These are phyloP conservation scores for Nasturtium officinale DNA, from an alignment of 345 rosid species.

Conservation along the genomic window DNA sequence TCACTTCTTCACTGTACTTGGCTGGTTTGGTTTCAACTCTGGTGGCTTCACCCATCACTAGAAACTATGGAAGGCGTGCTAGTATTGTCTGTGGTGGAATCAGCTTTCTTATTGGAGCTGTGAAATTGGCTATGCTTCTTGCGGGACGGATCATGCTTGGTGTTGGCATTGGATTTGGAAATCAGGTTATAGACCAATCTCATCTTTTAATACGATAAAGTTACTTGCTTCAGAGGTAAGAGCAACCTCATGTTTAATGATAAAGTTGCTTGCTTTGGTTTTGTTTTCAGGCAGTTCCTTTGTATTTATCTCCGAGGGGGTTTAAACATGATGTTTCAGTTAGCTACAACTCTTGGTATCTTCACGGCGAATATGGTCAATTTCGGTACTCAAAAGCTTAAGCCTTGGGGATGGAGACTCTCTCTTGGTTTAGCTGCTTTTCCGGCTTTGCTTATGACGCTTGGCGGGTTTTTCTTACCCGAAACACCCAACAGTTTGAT, in stretches of 20 bases:
- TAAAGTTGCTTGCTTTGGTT: slow-evolving; percentile 4
- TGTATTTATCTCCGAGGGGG: slow-evolving; percentile 89
- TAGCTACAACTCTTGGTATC: slow-evolving; percentile 85
- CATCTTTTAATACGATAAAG: not conserved
- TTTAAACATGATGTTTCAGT: slow-evolving; percentile 90
- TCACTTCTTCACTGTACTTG: slow-evolving; percentile 87
- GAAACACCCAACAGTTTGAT: slow-evolving; percentile 94
- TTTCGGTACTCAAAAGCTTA: slow-evolving; percentile 76
- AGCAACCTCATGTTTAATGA: slow-evolving; percentile 14
- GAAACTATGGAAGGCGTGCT: slow-evolving; percentile 72
- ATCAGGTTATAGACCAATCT: slow-evolving; percentile 59
- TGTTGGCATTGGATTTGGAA: slow-evolving; percentile 93
- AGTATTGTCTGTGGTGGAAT: slow-evolving; percentile 87
- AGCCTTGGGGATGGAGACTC: slow-evolving; percentile 96
- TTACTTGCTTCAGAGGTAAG: not conserved
- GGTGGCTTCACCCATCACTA: slow-evolving; percentile 76
- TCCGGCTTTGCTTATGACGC: slow-evolving; percentile 80
- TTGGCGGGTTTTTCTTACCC: slow-evolving; percentile 73
- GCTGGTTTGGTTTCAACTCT: slow-evolving; percentile 88
- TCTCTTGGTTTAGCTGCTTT: slow-evolving; percentile 87
- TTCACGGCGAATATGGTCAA: slow-evolving; percentile 94
- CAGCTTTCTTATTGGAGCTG: slow-evolving; percentile 78
- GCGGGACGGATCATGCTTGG: slow-evolving; percentile 87
- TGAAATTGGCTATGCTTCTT: slow-evolving; percentile 75
- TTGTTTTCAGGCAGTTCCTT: slow-evolving; percentile 67